Conservation (phyloP, 2,329 filamentous ascomycete genomes). For the Trichoderma sp. region DNA sequence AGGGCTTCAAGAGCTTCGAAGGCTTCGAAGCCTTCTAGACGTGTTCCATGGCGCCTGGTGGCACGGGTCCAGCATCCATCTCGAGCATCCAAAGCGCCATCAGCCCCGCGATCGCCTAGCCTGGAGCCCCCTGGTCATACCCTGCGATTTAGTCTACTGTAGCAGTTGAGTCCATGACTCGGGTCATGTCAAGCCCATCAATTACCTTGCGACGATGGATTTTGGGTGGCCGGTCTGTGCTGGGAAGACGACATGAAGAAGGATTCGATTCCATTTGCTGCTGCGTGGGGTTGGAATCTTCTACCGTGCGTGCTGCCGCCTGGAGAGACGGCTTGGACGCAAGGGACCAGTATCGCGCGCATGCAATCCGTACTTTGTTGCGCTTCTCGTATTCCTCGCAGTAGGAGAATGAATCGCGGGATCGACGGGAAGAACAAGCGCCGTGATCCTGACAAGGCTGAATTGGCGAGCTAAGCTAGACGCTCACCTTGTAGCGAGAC, state of each 20-base stretch:
- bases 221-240: neutral
- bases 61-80: constrained; percentile 1
- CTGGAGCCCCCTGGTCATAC: neutral
- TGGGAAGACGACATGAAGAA: neutral
- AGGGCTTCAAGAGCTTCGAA: neutral
- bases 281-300: neutral
- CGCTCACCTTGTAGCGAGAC: neutral
- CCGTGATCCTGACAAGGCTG: constrained; percentile 11
- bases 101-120: constrained; percentile 18
- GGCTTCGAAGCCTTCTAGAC: constrained; percentile 16
- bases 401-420: neutral
- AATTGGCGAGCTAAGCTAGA: neutral
- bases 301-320: neutral
- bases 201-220: neutral
- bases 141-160: neutral
- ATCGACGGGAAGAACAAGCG: neutral
- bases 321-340: neutral
- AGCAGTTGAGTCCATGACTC: neutral
- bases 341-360: neutral
- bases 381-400: neutral
- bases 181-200: neutral
- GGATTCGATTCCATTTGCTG: neutral
- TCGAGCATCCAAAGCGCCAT: neutral
- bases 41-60: constrained; percentile 5
- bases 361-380: neutral